phyloP scores from a whole-genome alignment of 2,329 filamentous ascomycete species.

The Xylaria sp. region DNA sequence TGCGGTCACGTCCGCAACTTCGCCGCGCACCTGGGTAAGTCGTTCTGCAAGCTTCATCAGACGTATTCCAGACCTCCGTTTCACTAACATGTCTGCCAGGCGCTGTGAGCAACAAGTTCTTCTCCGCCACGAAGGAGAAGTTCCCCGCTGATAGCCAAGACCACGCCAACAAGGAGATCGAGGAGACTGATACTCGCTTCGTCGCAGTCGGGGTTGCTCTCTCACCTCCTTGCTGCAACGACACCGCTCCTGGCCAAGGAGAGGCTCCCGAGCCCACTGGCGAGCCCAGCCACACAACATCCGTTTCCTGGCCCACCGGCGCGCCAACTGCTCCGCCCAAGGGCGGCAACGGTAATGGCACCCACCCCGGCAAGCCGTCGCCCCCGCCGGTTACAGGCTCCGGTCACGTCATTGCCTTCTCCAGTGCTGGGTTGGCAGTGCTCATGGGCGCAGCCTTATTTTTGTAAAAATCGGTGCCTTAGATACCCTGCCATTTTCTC shows the following conservation, averaged over 20 bases:
- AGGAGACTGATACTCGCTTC: slow-evolving; percentile 25
- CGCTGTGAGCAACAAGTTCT: slow-evolving; percentile 32
- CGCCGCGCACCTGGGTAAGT: slow-evolving; percentile 29
- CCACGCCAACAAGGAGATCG: slow-evolving; percentile 25
- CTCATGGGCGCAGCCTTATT: not conserved
- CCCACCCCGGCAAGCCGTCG: not conserved
- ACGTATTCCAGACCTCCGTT: not conserved
- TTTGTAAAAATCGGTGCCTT: not conserved
- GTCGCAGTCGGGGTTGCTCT: slow-evolving; percentile 16
- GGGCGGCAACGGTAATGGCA: not conserved
- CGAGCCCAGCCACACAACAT: slow-evolving; percentile 15
- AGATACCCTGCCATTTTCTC: not conserved
- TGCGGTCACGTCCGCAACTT: slow-evolving; percentile 30
- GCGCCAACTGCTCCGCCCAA: not conserved
- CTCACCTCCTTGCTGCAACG: slow-evolving; percentile 30
- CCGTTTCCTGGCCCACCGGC: slow-evolving; percentile 19
- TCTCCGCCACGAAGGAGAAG: slow-evolving; percentile 26
- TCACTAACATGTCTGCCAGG: slow-evolving; percentile 25
- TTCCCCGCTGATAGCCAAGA: slow-evolving; percentile 32
- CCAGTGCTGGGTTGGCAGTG: not conserved
- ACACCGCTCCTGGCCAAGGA: slow-evolving; percentile 12
- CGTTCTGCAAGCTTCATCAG: not conserved
- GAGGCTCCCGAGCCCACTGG: not conserved
- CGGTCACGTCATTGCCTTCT: not conserved
- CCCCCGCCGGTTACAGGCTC: slow-evolving; percentile 17